Base-by-base conservation (phyloP, 495 filamentous ascomycete genomes). In the Clohesyomyces aquaticus region DNA sequence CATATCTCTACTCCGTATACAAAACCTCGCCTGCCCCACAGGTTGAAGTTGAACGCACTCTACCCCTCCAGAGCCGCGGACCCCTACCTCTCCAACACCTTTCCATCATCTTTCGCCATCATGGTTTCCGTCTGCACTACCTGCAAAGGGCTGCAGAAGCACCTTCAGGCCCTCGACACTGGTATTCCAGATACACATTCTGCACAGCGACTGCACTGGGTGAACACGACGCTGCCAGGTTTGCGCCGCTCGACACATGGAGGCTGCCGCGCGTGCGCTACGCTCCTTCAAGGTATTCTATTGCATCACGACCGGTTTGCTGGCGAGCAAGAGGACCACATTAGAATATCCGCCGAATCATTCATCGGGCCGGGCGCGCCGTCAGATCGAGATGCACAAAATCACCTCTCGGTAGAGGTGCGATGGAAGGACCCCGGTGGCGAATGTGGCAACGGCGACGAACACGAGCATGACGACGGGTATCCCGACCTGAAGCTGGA, bases 71-170 rank as follows among this genome's bases (percentile, higher is more conserved):
- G 27, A 49, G 57, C 38, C 23, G 19, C n/a, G 26, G 23, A 28
- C 29, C 1, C 51, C 10, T 38, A 14, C 18, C 61, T 1, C 42
- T 27, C 23, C 47, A 9, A 19, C 27, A 42, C 42, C 26, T 19
- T 12, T 32, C 22, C 22, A 41, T 21, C 52, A 28, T 55, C 35
- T n/a, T 25, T 50, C 45, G n/a, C 54, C n/a, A 25, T 22, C 21
- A 68, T 68, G 65, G 65, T 68, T 14, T 68, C 66, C 25, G 55
- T 68, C 9, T 68, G 66, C 55, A 61, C 50, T 12, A 68, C 60
- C 28, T 68, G 66, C 46, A 54, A 60, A 56, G 51, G 61, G 29
- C 35, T 68, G 46, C 66, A 68, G 43, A 64, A 55, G 46, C 60
- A 63, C 25, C 54, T 60, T 10, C 42, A 43, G 18, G 49, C 49